phyloP scores from a whole-genome alignment of 2,329 filamentous ascomycete species.

The Raffaelea albimanens region DNA sequence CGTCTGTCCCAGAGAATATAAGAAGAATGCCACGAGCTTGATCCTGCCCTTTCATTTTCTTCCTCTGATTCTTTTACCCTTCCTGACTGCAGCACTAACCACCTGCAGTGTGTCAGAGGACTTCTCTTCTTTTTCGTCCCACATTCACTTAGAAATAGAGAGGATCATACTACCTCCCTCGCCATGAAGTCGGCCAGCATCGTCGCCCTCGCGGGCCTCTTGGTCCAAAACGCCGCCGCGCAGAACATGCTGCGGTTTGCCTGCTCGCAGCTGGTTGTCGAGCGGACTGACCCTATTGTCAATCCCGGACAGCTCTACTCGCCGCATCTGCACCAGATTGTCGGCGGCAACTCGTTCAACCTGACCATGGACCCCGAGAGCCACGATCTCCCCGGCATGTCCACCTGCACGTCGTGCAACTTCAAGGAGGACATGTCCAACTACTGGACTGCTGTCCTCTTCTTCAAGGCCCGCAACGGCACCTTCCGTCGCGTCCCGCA shows the following conservation, averaged over 20 bases:
- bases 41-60: too few relatives aligned
- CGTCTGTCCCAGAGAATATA: too few relatives aligned
- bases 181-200: conserved; percentile 8
- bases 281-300: conserved; percentile 35
- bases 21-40: too few relatives aligned
- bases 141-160: too few relatives aligned
- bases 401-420: conserved; percentile 33
- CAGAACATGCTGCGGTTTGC: conserved; percentile 37
- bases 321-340: conserved; percentile 37
- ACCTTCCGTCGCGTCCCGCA: conserved; percentile 33
- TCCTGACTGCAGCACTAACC: too few relatives aligned
- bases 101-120: too few relatives aligned
- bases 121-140: too few relatives aligned
- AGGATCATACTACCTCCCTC: too few relatives aligned
- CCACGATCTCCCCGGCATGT: conserved; percentile 24
- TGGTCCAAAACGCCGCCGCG: conserved; percentile 19
- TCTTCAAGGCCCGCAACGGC: conserved; percentile 33
- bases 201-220: conserved; percentile 14
- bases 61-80: too few relatives aligned
- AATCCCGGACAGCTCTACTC: conserved; percentile 34
- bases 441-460: conserved; percentile 38
- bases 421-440: conserved; percentile 35
- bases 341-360: conserved; percentile 36
- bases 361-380: conserved; percentile 28
- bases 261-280: conserved; percentile 37